Base-by-base conservation (phyloP, 371 early-diverging fungal genomes). In the Saksenaea oblongispora region DNA sequence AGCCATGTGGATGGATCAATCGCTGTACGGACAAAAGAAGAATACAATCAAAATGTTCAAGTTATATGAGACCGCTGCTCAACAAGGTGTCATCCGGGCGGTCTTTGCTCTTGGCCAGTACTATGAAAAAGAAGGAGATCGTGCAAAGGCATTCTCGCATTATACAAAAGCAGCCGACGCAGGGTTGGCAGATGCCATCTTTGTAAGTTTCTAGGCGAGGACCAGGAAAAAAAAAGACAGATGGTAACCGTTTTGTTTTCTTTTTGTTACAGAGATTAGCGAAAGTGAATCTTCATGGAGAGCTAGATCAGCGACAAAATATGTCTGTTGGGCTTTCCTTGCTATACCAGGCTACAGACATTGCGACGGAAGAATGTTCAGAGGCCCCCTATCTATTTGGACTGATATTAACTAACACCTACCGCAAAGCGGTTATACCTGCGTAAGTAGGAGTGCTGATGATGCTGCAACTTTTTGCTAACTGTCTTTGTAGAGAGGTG, bases 151-250 rank as follows among this genome's bases (percentile, higher is more conserved):
- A 0, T 72, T 91, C 9, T 78, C 83, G 58, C 86, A 86, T 64
- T 93, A 89, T 74, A 84, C 85, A 69, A 84, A 85, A 65, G 87
- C 93, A 2, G 87, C 92, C 5, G 84, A 87, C 54, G 65, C 84
- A 59, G 85, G 91, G 47, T 81, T 89, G 64, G 85, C 86, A 37
- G 74, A 86, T 62, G 85, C 88, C 41, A 84, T 89, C 69, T 87
- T 83, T 58, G 87, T 87, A 85, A 69, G 82, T 51, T 17, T 22
- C 1, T 22, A n/a, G n/a, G n/a, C n/a, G n/a, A n/a, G n/a, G n/a
- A n/a, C n/a, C n/a, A n/a, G n/a, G n/a, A n/a, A n/a, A n/a, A n/a
- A n/a, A n/a, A n/a, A n/a, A n/a, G n/a, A n/a, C n/a, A n/a, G n/a
- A n/a, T n/a, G n/a, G n/a, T n/a, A n/a, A n/a, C n/a, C n/a, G 8